phyloP scores from a whole-genome alignment of 805 yeast genomes.

The Lipomyces kockii region DNA sequence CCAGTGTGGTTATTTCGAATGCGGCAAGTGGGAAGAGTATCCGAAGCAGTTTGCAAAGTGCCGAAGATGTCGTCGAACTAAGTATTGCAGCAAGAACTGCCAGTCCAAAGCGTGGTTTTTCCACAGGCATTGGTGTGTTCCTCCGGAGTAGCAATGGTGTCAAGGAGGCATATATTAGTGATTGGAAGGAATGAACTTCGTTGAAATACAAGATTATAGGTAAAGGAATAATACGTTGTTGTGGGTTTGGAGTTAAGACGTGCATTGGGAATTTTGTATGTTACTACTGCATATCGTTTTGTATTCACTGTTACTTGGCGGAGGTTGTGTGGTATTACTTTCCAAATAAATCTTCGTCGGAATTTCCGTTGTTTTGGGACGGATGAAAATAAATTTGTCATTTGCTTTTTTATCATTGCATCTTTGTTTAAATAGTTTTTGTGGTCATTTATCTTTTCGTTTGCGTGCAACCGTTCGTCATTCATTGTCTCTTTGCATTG shows the following conservation, averaged over 20 bases:
- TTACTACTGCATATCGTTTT: not conserved
- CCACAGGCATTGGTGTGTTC: slow-evolving; percentile 89
- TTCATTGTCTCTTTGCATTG: slow-evolving; percentile 9
- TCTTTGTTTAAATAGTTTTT: not conserved
- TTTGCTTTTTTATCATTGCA: slow-evolving; percentile 1
- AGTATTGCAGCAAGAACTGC: slow-evolving; percentile 91
- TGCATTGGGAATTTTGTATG: slow-evolving; percentile 1
- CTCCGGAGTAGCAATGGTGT: slow-evolving; percentile 25
- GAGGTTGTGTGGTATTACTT: not conserved
- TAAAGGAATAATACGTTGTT: not conserved
- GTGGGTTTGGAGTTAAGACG: slow-evolving; percentile 6
- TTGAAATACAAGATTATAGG: not conserved
- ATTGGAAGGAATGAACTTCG: not conserved
- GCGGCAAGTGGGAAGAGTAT: slow-evolving; percentile 91
- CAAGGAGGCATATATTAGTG: not conserved
- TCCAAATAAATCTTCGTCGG: not conserved
- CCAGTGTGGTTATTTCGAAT: slow-evolving; percentile 90
- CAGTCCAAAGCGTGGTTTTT: slow-evolving; percentile 90
- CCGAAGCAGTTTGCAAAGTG: slow-evolving; percentile 96
- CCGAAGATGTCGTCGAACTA: slow-evolving; percentile 89
- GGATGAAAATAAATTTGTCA: not conserved
- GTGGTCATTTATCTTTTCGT: not conserved
- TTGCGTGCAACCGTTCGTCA: not conserved
- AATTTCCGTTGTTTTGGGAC: not conserved
- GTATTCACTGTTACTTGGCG: not conserved